Evolutionary conservation across 805 yeast genomes (phyloP).

Genomic region (Komagataella pseudopastoris): DNA sequence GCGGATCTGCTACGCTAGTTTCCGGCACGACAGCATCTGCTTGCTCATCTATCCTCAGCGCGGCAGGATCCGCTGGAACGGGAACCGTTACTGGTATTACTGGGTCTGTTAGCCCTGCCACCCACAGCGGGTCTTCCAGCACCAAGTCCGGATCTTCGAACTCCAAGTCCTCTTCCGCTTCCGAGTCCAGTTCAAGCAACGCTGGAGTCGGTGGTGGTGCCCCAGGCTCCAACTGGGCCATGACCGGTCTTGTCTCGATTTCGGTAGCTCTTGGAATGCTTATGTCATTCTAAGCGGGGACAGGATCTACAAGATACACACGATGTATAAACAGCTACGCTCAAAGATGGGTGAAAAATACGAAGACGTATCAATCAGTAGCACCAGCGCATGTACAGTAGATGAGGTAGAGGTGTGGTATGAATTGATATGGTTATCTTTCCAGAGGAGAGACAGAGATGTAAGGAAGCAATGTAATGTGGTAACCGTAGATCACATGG

Average conservation of each 20-base stretch:
- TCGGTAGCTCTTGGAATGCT: not conserved
- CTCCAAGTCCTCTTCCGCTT: conserved; percentile 7
- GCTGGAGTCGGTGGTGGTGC: conserved; percentile 8
- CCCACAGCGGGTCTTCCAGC: conserved; percentile 15
- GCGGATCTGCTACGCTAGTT: conserved; percentile 49
- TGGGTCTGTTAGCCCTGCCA: conserved; percentile 11
- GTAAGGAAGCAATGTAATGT: not conserved
- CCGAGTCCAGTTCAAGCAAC: conserved; percentile 6
- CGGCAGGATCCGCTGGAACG: conserved; percentile 62
- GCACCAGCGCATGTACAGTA: not conserved
- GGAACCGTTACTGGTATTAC: conserved; percentile 35
- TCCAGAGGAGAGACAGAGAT: not conserved
- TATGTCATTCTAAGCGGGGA: not conserved
- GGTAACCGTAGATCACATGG: not conserved
- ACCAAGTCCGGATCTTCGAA: conserved; percentile 11
- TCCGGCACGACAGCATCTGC: conserved; percentile 35
- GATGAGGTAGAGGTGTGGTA: not conserved
- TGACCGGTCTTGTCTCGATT: not conserved
- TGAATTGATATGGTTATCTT: not conserved
- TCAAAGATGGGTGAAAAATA: not conserved
- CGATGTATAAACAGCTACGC: not conserved
- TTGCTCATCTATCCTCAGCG: conserved; percentile 41
- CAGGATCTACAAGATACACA: not conserved
- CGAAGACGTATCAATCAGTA: not conserved
- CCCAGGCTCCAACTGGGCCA: conserved; percentile 2